Conservation (phyloP, 1,284 basidiomycete genomes). For the Sphagnurus paluster region DNA sequence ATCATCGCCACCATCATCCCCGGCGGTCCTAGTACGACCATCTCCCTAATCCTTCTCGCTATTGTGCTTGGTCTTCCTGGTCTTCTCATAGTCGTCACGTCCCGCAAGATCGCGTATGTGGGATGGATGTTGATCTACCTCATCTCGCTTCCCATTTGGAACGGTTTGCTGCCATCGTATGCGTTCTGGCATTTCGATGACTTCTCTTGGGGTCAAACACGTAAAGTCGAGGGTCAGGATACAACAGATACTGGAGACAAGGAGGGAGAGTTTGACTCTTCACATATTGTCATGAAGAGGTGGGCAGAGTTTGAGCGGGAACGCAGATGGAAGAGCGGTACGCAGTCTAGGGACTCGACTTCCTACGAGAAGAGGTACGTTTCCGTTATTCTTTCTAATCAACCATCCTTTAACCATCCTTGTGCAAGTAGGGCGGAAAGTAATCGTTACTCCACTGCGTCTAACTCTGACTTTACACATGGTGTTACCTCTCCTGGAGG, state of each 20-base stretch:
- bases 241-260: conserved; percentile 81
- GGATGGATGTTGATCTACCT: conserved; percentile 98
- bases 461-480: conserved; percentile 68
- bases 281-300: conserved; percentile 97
- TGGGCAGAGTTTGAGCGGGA: conserved; percentile 99
- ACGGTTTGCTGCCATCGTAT: conserved; percentile 92
- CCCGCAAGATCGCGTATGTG: conserved; percentile 90
- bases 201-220: conserved; percentile 98
- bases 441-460: conserved; percentile 76
- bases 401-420: conserved; percentile 15
- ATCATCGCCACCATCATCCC: conserved; percentile 86
- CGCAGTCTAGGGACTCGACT: conserved; percentile 79
- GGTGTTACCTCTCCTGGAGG: conserved; percentile 48
- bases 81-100: conserved; percentile 92
- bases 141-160: conserved; percentile 93
- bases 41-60: conserved; percentile 92
- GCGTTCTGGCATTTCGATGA: conserved; percentile 99
- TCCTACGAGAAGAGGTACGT: conserved; percentile 72
- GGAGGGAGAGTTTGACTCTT: conserved; percentile 95
- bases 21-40: conserved; percentile 76
- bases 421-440: conserved; percentile 39
- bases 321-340: conserved; percentile 88
- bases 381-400: conserved; percentile 15
- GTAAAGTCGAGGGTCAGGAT: conserved; percentile 80
- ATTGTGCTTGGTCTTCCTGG: conserved; percentile 96